These are phyloP conservation scores for Aspergillus sp. DNA, from an alignment of 2,329 filamentous ascomycete genomes.

Conservation along the genomic window DNA sequence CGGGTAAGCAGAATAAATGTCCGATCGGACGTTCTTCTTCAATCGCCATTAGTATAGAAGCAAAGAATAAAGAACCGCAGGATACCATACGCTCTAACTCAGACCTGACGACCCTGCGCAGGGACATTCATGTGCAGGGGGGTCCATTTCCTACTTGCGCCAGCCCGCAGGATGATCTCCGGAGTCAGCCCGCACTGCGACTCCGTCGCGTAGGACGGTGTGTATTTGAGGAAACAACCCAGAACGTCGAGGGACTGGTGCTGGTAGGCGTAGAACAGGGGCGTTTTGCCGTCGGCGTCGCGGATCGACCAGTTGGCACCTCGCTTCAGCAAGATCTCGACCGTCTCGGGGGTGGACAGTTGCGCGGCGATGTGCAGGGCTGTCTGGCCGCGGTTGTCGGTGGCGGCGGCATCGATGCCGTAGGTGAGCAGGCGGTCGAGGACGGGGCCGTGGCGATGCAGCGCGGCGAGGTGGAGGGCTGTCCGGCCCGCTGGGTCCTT, in stretches of 20 bases:
- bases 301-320: not conserved
- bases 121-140: not conserved
- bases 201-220: not conserved
- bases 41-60: too few species aligned
- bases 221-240: constrained; percentile 3
- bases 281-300: constrained; percentile 5
- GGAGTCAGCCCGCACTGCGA: constrained; percentile 6
- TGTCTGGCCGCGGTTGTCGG: constrained; percentile 7
- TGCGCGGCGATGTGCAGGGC: constrained; percentile 11
- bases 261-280: constrained; percentile 12
- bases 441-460: not conserved
- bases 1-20: too few species aligned
- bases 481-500: constrained; percentile 3
- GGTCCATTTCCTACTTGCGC: not conserved
- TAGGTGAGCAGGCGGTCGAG: constrained; percentile 4
- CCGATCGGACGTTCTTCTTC: too few species aligned
- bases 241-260: constrained; percentile 1
- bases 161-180: constrained; percentile 3
- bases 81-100: too few species aligned
- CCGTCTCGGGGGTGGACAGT: not conserved
- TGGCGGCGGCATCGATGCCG: not conserved
- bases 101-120: not conserved
- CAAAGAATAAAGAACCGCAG: too few species aligned
- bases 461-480: constrained; percentile 11
- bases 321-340: constrained; percentile 3